Conservation (phyloP, 805 yeast genomes). For the Ogataea philodendri region DNA sequence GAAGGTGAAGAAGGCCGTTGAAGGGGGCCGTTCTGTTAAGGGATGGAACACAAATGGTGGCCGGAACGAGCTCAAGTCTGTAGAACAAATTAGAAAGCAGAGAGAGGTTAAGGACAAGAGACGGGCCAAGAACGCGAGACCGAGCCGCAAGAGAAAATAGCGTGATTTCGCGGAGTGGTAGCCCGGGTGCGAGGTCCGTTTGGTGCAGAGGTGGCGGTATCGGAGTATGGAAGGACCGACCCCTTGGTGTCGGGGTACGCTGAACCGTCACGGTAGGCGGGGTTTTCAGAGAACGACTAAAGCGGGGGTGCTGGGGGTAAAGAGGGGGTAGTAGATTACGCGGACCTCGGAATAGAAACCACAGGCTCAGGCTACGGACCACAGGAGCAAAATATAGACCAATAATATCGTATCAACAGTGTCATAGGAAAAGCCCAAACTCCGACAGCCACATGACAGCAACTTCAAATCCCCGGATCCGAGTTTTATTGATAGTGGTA, state of each 20-base stretch:
- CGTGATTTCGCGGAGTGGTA: not conserved
- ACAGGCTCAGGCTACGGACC: no score
- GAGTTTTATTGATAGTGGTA: no score
- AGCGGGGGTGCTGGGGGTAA: constrained; percentile 11
- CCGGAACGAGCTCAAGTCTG: constrained; percentile 48
- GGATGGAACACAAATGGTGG: constrained; percentile 54
- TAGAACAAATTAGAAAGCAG: constrained; percentile 75
- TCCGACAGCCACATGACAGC: no score
- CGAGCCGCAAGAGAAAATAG: constrained; percentile 43
- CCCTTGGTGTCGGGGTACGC: no score
- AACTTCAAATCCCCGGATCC: no score
- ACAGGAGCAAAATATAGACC: no score
- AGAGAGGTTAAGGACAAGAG: constrained; percentile 70
- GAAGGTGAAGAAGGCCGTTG: constrained; percentile 77
- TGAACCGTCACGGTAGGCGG: no score
- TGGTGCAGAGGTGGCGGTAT: no score
- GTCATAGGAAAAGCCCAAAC: no score
- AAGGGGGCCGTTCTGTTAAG: constrained; percentile 67
- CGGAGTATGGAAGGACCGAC: constrained; percentile 1
- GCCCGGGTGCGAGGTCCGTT: no score
- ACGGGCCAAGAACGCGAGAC: constrained; percentile 84
- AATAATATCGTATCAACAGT: no score
- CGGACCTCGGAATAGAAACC: no score
- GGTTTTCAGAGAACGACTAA: not conserved
- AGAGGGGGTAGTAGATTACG: constrained; percentile 11